Evolutionary conservation across 768 basidiomycete species (phyloP), one percentile per base, ranked within the genome.

Genomic region (Tubosaeta sp.): DNA sequence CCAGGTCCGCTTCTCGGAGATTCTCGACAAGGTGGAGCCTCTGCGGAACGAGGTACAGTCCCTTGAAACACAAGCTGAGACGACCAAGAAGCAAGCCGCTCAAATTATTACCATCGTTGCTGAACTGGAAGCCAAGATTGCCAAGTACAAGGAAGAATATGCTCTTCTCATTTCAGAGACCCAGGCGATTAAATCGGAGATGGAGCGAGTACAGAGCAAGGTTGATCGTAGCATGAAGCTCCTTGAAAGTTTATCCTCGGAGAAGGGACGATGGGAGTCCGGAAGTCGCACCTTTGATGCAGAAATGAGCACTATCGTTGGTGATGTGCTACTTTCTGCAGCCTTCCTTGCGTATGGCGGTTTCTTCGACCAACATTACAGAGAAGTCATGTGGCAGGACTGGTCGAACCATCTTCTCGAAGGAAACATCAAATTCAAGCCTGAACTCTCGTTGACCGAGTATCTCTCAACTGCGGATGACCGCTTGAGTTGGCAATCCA

Each of bases 241-340:
- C 42, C 77, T 99, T 38, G 89, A 87, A 64, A 95, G 91, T 69
- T 74, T 99, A 60, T 96, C 94, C 9, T 97, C 96, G 1, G 96
- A 99, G 69, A 81, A 91, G 65, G 78, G 79, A 38, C 85, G 96
- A 54, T 99, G 96, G 96, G 94, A 98, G 67, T 73, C 82, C 4
- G 93, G 94, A 30, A 97, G 94, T 68, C 84, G 86, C 44, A 94
- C 94, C 0, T 99, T 99, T 66, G 96, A 97, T 61, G 82, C 86
- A 1, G 95, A 98, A 69, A 98, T 98, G 95, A 88, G 91, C 66
- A 99, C 96, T 38, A 94, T 98, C 56, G 92, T 94, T 31, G 96
- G 96, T 22, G 95, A 99, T 66, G 94, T 97, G 40, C 72, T 99
- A 27, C 78, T 98, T 31, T 96, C 95, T 36, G 88, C 95, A 1